Evolutionary conservation across 2,329 filamentous ascomycete genomes (phyloP), one percentile per base, ranked within the genome.

Genomic region (Fusarium longipes): DNA sequence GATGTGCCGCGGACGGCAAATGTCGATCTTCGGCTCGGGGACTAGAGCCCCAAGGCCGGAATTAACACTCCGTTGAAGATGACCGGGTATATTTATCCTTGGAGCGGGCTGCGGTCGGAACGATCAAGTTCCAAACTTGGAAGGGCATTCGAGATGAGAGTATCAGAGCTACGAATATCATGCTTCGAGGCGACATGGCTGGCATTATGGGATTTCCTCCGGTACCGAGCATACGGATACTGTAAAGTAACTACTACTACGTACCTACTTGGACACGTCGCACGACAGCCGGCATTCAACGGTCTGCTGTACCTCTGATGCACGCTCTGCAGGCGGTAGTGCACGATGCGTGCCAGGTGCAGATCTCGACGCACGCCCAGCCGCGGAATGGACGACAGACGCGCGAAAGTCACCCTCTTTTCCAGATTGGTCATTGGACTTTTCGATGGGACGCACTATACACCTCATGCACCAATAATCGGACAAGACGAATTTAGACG

Each of bases 1-100:
- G 68, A 70, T 63, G 61, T 71, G 63, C 68, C 70, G 70, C 65
- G 68, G 62, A 67, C 70, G 70, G 68, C 70, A 73, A 66, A 72
- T 67, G 70, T 73, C 68, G 70, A 73, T 73, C 70, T 63, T 60
- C 56, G 65, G 57, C 38, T 57, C 50, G 60, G 48, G 68, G 65
- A 68, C 68, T 73, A 72, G 54, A 68, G 55, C 40, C 35, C 52
- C 59, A 47, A 48, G 43, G 20, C 65, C 65, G 65, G 65, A 69
- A 57, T 69, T 61, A 69, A 69, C 56, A 36, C 61, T 69, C 65
- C 61, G 61, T 43, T 55, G 35, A 45, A 57, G 35, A 44, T 49
- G 50, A 25, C 51, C 33, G 39, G 40, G 27, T 42, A 32, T 40
- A 57, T 38, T 30, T 52, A 30, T 39, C 27, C 33, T 39, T 38